Conservation (phyloP, 257 asterid genomes). For the Paulownia fortunei region DNA sequence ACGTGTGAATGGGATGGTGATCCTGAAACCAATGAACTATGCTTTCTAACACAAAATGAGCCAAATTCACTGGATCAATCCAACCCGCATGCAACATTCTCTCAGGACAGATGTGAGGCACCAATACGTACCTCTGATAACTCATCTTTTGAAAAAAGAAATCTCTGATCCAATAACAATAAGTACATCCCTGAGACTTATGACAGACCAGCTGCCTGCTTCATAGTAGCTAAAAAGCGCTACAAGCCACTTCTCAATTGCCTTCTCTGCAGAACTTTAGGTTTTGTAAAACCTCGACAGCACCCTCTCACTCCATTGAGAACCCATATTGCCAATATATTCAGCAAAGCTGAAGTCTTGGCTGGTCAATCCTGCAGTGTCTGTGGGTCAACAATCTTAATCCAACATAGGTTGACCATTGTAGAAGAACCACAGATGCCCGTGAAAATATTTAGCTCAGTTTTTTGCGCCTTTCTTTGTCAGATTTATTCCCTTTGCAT, state of each 20-base stretch:
- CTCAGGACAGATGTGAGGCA: slow-evolving; percentile 18
- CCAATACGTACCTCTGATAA: slow-evolving; percentile 31
- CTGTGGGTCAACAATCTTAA: slow-evolving; percentile 12
- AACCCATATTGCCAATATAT: slow-evolving; percentile 35
- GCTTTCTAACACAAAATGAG: slow-evolving; percentile 20
- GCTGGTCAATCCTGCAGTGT: slow-evolving; percentile 33
- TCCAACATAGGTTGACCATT: slow-evolving; percentile 19
- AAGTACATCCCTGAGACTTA: slow-evolving; percentile 2
- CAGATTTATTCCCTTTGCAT: slow-evolving; percentile 59
- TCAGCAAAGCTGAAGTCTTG: slow-evolving; percentile 34
- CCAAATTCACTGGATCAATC: slow-evolving; percentile 24
- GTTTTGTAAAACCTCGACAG: slow-evolving; percentile 46
- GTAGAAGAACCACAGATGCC: slow-evolving; percentile 21
- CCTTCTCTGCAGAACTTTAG: slow-evolving; percentile 37
- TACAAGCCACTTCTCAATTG: slow-evolving; percentile 31
- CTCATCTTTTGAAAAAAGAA: slow-evolving; percentile 9
- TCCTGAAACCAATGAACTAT: slow-evolving; percentile 8
- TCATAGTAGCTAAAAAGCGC: slow-evolving; percentile 28
- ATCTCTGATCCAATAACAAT: slow-evolving; percentile 24
- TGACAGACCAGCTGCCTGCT: slow-evolving; percentile 24
- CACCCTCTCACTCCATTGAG: slow-evolving; percentile 34
- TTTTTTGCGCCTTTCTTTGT: slow-evolving; percentile 61
- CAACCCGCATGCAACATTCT: slow-evolving; percentile 12
- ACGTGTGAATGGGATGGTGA: slow-evolving; percentile 7
- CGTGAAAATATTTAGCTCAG: slow-evolving; percentile 39